Evolutionary conservation across 1,284 basidiomycete species (phyloP), one percentile per base, ranked within the genome.

Genomic region (Pseudozyma sp.): DNA sequence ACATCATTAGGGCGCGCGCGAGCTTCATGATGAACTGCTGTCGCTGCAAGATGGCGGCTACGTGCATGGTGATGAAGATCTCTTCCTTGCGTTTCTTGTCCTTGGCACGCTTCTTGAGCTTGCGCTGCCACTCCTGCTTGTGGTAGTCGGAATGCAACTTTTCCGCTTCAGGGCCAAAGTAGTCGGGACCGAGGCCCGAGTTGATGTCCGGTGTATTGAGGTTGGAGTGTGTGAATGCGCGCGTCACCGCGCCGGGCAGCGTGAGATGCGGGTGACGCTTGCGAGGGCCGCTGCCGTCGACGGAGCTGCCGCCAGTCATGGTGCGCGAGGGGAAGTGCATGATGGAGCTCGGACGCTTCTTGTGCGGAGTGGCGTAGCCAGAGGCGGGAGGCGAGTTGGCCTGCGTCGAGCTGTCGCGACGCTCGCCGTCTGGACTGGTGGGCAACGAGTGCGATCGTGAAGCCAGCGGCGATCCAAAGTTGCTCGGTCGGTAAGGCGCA

Each of bases 1-100:
- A 96, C 93, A 94, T 94, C 93, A 96, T 95, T 87, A 97, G 89
- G 8, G 93, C 90, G 47, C 94, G 89, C 16, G 92, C 89, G 42
- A 96, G 89, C 87, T 96, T 96, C 83, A 95, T 86, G 64, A 97
- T 88, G 86, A 96, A 96, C 74, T 94, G 92, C 84, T 96, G 93
- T 17, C 94, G 88, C 78, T 91, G 90, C 49, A 95, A 87, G 72
- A 95, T 91, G 61, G 92, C 90, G 3, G 93, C 93, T 19, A 95
- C 92, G 80, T 95, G 94, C 77, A 91, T 91, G 40, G 94, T 94
- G 74, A 95, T 94, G 43, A 79, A 83, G 59, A 83, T 83, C 57
- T 83, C 80, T 48, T 81, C 76, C 63, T 82, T 81, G 54, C 81
- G 81, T 46, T 75, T 76, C 64, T 80, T 79, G 50, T 71, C 72